phyloP scores from a whole-genome alignment of 192 early-diverging fungal genomes.

The Entomortierella parvispora region DNA sequence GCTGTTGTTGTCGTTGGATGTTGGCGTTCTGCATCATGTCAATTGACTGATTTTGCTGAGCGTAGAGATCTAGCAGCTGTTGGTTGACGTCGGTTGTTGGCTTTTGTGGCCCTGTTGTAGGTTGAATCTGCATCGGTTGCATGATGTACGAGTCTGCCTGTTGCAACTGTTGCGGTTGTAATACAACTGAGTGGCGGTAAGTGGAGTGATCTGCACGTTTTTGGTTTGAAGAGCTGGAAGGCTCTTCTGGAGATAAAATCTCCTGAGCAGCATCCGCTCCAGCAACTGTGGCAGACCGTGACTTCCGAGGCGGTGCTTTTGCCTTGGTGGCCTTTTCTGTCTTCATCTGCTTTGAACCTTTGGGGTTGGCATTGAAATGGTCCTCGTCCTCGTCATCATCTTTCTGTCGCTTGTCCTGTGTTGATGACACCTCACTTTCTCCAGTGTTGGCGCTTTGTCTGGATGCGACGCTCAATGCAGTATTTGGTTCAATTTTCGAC shows the following conservation, averaged over 20 bases:
- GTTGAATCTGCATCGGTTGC: constrained; percentile 46
- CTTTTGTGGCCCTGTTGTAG: background rate
- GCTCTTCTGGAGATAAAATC: background rate
- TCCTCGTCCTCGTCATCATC: constrained; percentile 36
- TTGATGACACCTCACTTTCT: background rate
- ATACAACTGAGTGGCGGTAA: constrained; percentile 30
- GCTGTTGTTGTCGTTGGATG: constrained; percentile 39
- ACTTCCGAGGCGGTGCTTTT: background rate
- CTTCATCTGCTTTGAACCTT: constrained; percentile 26
- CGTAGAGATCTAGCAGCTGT: constrained; percentile 21
- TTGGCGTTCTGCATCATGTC: constrained; percentile 44
- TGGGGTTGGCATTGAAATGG: constrained; percentile 9
- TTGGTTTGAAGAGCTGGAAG: background rate
- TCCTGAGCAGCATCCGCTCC: background rate
- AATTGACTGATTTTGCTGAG: constrained; percentile 23
- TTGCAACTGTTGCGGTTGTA: constrained; percentile 24
- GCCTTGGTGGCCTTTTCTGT: background rate
- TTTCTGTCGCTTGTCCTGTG: constrained; percentile 16
- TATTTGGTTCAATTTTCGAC: constrained; percentile 13
- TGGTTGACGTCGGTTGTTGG: constrained; percentile 4
- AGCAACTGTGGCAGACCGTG: background rate
- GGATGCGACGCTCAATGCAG: background rate
- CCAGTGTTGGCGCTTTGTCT: background rate
- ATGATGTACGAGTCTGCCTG: constrained; percentile 31
- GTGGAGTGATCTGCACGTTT: background rate